Conservation (phyloP, 495 filamentous ascomycete species). For the Aspergillus cavernicola region DNA sequence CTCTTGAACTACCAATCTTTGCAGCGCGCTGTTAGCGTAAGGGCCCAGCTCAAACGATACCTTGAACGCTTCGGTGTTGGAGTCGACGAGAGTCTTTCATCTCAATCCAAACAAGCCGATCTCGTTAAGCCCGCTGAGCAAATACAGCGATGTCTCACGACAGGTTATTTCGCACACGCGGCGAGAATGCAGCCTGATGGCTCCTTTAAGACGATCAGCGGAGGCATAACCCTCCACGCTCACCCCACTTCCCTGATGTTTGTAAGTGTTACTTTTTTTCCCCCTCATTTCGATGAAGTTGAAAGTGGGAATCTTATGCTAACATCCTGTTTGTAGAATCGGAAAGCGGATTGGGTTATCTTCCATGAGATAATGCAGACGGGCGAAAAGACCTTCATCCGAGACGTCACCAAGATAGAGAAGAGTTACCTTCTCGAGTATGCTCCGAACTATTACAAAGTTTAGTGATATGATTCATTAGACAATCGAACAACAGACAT, state of each 20-base stretch:
- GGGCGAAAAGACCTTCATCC: slow-evolving; percentile 82
- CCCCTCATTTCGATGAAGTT: neutral
- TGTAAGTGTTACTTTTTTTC: slow-evolving; percentile 41
- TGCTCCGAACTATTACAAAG: slow-evolving; percentile 77
- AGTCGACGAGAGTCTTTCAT: slow-evolving; percentile 56
- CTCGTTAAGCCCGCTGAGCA: slow-evolving; percentile 57
- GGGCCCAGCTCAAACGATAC: slow-evolving; percentile 81
- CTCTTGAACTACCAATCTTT: slow-evolving; percentile 81
- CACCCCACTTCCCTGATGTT: slow-evolving; percentile 96
- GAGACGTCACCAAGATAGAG: slow-evolving; percentile 88
- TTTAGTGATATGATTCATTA: slow-evolving; percentile 30
- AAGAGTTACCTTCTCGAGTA: slow-evolving; percentile 89
- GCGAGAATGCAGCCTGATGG: slow-evolving; percentile 96
- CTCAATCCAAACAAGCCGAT: slow-evolving; percentile 25
- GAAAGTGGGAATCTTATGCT: slow-evolving; percentile 7
- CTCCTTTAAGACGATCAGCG: slow-evolving; percentile 77
- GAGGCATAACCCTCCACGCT: slow-evolving; percentile 69
- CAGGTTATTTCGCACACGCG: slow-evolving; percentile 92
- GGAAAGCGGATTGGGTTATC: slow-evolving; percentile 96
- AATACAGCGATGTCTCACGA: slow-evolving; percentile 82
- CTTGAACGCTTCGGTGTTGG: slow-evolving; percentile 79
- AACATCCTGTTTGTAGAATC: slow-evolving; percentile 52
- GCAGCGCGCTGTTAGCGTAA: slow-evolving; percentile 77
- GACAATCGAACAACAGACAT: neutral
- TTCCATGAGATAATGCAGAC: slow-evolving; percentile 96